Evolutionary conservation across 2,329 filamentous ascomycete genomes (phyloP), one percentile per base, ranked within the genome.

Genomic region (Salinomyces thailandicus): DNA sequence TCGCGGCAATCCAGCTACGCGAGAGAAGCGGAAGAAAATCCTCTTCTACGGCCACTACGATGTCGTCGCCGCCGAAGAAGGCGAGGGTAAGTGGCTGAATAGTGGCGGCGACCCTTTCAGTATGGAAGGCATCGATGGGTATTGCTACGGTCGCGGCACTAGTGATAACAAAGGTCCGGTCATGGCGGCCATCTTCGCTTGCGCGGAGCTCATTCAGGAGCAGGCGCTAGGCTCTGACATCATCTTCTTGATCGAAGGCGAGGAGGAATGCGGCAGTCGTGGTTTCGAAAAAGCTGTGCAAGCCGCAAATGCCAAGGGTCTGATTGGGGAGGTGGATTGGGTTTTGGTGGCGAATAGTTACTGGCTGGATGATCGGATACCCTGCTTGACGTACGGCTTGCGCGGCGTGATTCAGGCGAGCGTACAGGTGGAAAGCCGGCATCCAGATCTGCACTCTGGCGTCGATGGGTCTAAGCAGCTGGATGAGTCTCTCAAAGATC

Each of bases 1-100:
- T 57, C 75, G 75, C 30, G 86, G 81, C 3, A 91, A 79, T 59
- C 76, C 72, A 42, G 71, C 76, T 8, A 73, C 77, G 1, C 65
- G 74, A 0, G 70, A 73, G 17, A 68, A 75, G 17, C 74, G 84
- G 13, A 94, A 91, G 62, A 86, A 85, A 18, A 84, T 96, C 6
- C 66, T 98, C 0, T 98, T 98, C 58, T 98, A 98, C 54, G 91
- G 93, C 0, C 91, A 98, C 58, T 98, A 98, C 65, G 91, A 98
- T 55, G 87, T 98, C 2, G 91, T 98, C 3, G 75, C 86, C 1
- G 91, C 91, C 0, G 85, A 94, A 47, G 79, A 81, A 24, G 82
- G 82, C 44, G 77, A 80, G 39, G 74, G 75, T 24, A 89, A 85
- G 48, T 98, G 91, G 91, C 72, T 75, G 26, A 78, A 77, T 2